Evolutionary conservation across 164 flowering plant species (phyloP).

Genomic region (Cinnamomum micranthum): DNA sequence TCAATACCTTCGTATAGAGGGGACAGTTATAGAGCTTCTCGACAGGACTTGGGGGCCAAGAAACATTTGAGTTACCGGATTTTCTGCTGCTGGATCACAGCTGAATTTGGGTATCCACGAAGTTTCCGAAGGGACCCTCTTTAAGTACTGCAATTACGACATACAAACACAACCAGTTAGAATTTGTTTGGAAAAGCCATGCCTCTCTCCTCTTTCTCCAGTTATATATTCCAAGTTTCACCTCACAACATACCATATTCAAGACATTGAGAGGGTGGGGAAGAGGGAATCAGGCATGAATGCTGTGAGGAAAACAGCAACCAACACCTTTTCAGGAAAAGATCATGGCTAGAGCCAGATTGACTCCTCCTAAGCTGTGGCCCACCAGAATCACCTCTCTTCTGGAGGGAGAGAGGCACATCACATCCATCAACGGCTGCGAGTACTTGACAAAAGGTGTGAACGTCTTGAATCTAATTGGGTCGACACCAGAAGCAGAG

Average conservation of each 20-base stretch:
- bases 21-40: constrained; percentile 23
- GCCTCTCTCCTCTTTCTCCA: neutral
- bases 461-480: constrained; percentile 23
- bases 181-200: no score
- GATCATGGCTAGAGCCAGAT: constrained; percentile 34
- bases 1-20: constrained; percentile 36
- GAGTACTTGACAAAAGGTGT: constrained; percentile 19
- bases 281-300: constrained; percentile 29
- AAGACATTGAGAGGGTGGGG: constrained; percentile 21
- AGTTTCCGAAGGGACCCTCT: constrained; percentile 20
- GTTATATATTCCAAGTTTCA: neutral
- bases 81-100: neutral
- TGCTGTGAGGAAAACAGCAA: constrained; percentile 38
- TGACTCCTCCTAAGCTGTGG: constrained; percentile 38
- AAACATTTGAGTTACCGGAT: neutral
- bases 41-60: constrained; percentile 31
- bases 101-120: constrained; percentile 40
- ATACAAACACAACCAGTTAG: no score
- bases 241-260: constrained; percentile 22
- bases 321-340: constrained; percentile 32
- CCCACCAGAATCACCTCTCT: constrained; percentile 44
- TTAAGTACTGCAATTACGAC: constrained; percentile 2
- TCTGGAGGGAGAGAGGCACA: constrained; percentile 21
- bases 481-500: constrained; percentile 33
- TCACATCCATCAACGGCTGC: constrained; percentile 29